phyloP scores from a whole-genome alignment of 2,329 filamentous ascomycete species.

The Laburnicola sp. region DNA sequence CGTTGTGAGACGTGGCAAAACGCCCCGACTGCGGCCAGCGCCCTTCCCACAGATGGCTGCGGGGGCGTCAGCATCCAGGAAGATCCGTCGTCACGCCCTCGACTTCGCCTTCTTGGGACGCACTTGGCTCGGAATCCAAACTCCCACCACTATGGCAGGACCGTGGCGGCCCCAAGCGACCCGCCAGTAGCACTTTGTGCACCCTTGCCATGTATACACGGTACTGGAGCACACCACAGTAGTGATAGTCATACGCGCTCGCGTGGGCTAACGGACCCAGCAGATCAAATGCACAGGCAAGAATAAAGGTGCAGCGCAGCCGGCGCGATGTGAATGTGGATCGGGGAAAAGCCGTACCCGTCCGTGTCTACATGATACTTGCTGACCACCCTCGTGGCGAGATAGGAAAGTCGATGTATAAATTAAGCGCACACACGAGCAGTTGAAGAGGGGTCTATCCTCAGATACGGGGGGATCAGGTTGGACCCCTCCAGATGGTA shows the following conservation, averaged over 20 bases:
- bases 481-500: not conserved
- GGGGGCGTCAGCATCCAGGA: slow-evolving; percentile 5
- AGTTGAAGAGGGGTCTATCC: slow-evolving; percentile 13
- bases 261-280: slow-evolving; percentile 40
- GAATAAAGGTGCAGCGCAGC: slow-evolving; percentile 49
- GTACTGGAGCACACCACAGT: not conserved
- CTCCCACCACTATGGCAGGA: slow-evolving; percentile 16
- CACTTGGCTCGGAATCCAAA: not conserved
- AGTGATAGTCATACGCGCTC: slow-evolving; percentile 35
- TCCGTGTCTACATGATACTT: slow-evolving; percentile 39
- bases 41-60: slow-evolving; percentile 23
- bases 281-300: slow-evolving; percentile 39
- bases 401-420: slow-evolving; percentile 27
- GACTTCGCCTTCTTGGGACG: slow-evolving; percentile 4
- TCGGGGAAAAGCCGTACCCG: slow-evolving; percentile 36
- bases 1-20: slow-evolving; percentile 34
- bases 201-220: slow-evolving; percentile 10
- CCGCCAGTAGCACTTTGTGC: slow-evolving; percentile 31
- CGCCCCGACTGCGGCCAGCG: slow-evolving; percentile 18
- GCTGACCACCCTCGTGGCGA: slow-evolving; percentile 38
- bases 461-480: slow-evolving; percentile 14
- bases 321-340: slow-evolving; percentile 45
- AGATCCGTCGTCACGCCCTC: slow-evolving; percentile 22
- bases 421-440: slow-evolving; percentile 17
- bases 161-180: slow-evolving; percentile 34